A percentile compares a stretch with the other conserved stretches of the same genome.
Conservation (phyloP, 768 basidiomycete species). For the Lactifluus piperatus region DNA sequence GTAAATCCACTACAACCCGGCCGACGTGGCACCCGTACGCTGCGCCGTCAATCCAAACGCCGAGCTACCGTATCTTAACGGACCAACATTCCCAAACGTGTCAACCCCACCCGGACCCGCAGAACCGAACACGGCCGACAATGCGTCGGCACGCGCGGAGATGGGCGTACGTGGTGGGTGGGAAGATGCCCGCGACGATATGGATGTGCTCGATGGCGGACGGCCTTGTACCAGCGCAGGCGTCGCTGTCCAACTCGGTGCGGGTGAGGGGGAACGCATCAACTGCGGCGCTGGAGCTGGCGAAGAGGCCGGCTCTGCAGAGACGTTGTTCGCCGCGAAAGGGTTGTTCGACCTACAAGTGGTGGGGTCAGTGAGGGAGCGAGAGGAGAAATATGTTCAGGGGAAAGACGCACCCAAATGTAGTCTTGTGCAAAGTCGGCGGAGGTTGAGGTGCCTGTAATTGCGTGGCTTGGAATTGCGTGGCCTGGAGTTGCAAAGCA, state of each 20-base stretch:
- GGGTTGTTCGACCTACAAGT: conserved; percentile 11
- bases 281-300: conserved; percentile 33
- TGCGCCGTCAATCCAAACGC: conserved; percentile 7
- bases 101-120: conserved; percentile 13
- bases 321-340: conserved; percentile 42
- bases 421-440: conserved; percentile 26
- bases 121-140: conserved; percentile 1
- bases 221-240: conserved; percentile 16
- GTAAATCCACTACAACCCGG: background rate
- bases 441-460: background rate
- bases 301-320: too few relatives aligned
- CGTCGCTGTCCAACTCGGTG: conserved; percentile 8
- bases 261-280: conserved; percentile 4
- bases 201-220: conserved; percentile 10
- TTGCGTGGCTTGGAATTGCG: conserved; percentile 23
- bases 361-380: background rate
- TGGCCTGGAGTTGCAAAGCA: conserved; percentile 47
- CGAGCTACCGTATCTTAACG: conserved; percentile 14
- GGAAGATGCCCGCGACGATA: conserved; percentile 16
- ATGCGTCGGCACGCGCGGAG: conserved; percentile 6
- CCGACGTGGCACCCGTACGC: background rate
- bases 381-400: background rate
- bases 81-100: conserved; percentile 19
- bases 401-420: conserved; percentile 42
- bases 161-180: conserved; percentile 18